Conservation (phyloP, 2,329 filamentous ascomycete genomes). For the Cladosporium oxysporum region DNA sequence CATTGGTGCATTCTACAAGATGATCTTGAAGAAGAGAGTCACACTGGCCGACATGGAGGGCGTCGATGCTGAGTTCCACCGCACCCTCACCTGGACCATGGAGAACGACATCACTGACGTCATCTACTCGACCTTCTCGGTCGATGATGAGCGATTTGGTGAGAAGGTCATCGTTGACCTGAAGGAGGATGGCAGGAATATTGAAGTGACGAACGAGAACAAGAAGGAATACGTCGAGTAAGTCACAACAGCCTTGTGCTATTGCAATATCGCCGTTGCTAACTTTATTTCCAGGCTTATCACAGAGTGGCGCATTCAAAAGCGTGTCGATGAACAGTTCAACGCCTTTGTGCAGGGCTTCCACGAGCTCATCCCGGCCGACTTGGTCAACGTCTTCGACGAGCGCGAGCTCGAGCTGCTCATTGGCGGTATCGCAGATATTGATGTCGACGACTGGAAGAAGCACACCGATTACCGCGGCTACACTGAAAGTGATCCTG, state of each 20-base stretch:
- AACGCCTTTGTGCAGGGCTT: conserved; percentile 97
- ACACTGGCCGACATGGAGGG: conserved; percentile 95
- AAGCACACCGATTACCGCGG: conserved; percentile 99
- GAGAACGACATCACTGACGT: conserved; percentile 97
- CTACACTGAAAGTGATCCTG: conserved; percentile 96
- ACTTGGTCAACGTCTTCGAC: conserved; percentile 97
- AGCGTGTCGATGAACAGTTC: conserved; percentile 97
- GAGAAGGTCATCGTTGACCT: conserved; percentile 92
- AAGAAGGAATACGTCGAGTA: conserved; percentile 98
- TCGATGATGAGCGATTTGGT: conserved; percentile 95
- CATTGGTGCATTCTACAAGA: conserved; percentile 98
- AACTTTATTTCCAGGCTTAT: conserved; percentile 62
- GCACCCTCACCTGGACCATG: conserved; percentile 94
- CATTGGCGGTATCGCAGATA: conserved; percentile 99
- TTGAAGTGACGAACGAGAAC: conserved; percentile 97
- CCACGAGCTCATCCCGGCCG: conserved; percentile 93
- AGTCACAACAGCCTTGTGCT: conserved; percentile 36
- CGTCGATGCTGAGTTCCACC: conserved; percentile 96
- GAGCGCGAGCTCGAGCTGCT: conserved; percentile 94
- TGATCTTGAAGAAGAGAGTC: conserved; percentile 94
- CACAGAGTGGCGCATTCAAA: conserved; percentile 99
- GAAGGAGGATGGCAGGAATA: conserved; percentile 84
- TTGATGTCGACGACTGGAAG: conserved; percentile 99
- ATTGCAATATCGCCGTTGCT: conserved; percentile 3
- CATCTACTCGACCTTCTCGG: conserved; percentile 92